These are phyloP conservation scores for Stipa capillata DNA, from an alignment of 176 grass and related monocot species.

Conservation along the genomic window DNA sequence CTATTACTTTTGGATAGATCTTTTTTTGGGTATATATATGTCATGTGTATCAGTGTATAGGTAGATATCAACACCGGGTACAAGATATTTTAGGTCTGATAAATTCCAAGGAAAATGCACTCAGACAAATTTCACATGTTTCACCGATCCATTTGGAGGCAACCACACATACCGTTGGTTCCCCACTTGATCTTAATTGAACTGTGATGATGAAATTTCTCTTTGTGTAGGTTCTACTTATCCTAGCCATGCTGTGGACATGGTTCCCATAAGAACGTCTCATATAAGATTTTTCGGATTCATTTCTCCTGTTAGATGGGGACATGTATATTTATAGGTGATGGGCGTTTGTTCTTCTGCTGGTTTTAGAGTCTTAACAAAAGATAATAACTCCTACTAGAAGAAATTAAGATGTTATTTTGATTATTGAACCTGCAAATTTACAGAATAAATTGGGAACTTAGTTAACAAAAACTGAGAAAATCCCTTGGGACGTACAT, in stretches of 20 bases:
- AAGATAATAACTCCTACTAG: background rate
- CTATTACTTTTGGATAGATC: background rate
- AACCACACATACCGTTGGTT: background rate
- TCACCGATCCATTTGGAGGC: background rate
- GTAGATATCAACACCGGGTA: background rate
- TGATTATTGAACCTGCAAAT: too few relatives aligned
- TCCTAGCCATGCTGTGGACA: conserved; percentile 40
- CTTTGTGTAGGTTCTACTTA: conserved; percentile 42
- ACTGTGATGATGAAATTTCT: conserved; percentile 12
- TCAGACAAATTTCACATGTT: background rate
- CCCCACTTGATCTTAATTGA: background rate
- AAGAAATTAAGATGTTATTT: background rate
- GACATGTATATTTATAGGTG: background rate
- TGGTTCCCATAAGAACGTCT: conserved; percentile 30
- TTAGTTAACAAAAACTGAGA: too few relatives aligned
- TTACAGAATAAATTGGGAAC: too few relatives aligned
- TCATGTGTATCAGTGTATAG: background rate
- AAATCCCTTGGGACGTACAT: too few relatives aligned
- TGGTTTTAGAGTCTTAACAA: background rate
- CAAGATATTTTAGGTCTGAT: background rate
- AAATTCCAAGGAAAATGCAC: background rate
- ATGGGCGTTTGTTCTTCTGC: background rate
- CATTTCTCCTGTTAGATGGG: background rate
- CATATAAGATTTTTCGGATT: conserved; percentile 38
- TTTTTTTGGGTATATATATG: background rate